Evolutionary conservation across 257 asterid genomes (phyloP).

Genomic region (Lithospermum erythrorhizon): DNA sequence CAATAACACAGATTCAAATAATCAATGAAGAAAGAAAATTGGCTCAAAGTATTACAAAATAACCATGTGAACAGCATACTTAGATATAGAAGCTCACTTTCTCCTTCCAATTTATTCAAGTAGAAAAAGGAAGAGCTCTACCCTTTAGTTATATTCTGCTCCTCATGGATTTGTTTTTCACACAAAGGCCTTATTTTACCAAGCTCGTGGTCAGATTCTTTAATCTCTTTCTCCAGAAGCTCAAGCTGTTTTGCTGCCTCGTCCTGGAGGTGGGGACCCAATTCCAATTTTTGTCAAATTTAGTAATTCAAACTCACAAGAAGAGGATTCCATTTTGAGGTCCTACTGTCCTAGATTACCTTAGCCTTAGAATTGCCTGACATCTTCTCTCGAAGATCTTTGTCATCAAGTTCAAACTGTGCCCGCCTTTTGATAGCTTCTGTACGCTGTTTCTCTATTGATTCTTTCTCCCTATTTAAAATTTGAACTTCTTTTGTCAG

Average conservation of each 20-base stretch:
- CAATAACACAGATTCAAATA: not conserved
- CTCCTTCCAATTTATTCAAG: not conserved
- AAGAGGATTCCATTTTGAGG: conserved; percentile 12
- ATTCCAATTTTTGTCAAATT: conserved; percentile 12
- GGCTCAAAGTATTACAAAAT: not conserved
- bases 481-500: conserved; percentile 69
- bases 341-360: conserved; percentile 30
- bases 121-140: conserved; percentile 20
- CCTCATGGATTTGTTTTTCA: conserved; percentile 61
- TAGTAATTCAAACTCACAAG: not conserved
- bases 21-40: not conserved
- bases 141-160: conserved; percentile 81
- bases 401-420: conserved; percentile 82
- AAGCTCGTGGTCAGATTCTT: conserved; percentile 55
- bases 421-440: conserved; percentile 87
- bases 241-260: conserved; percentile 73
- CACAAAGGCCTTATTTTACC: conserved; percentile 44
- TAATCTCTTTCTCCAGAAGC: conserved; percentile 69
- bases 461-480: conserved; percentile 74
- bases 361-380: conserved; percentile 58
- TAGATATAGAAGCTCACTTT: not conserved
- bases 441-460: conserved; percentile 68
- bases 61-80: not conserved
- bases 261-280: conserved; percentile 46
- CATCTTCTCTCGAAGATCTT: conserved; percentile 78